A percentile compares a stretch with the other conserved stretches of the same genome.
These are phyloP conservation scores for Leucocoprinus sp. DNA, from an alignment of 768 basidiomycete species.

Conservation along the genomic window DNA sequence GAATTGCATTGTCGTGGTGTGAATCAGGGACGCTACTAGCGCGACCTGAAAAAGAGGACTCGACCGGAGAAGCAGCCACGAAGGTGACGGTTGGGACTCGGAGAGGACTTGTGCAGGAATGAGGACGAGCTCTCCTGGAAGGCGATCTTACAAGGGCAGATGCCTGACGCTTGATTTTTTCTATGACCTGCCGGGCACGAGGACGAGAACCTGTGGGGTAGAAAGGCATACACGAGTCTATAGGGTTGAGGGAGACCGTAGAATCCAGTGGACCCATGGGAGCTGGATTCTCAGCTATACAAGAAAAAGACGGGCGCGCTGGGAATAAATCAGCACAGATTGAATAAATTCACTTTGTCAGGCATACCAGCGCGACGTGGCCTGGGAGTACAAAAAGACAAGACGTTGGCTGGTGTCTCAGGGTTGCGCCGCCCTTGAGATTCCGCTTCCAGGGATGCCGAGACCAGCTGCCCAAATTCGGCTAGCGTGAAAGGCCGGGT, in stretches of 20 bases:
- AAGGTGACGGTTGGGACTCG: conserved; percentile 6
- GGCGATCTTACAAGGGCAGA: conserved; percentile 12
- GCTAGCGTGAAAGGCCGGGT: conserved; percentile 7
- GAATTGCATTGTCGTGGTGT: background rate
- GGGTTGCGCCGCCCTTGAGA: background rate
- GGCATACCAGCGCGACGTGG: background rate
- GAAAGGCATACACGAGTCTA: conserved; percentile 2
- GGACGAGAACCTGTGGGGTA: conserved; percentile 2
- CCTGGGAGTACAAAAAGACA: conserved; percentile 5
- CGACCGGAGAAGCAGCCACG: background rate
- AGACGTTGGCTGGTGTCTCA: background rate
- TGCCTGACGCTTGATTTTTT: conserved; percentile 12
- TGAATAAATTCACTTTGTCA: background rate
- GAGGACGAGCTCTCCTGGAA: background rate
- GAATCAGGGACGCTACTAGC: conserved; percentile 4
- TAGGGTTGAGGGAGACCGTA: conserved; percentile 3
- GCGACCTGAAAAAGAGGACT: background rate
- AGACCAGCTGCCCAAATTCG: conserved; percentile 8
- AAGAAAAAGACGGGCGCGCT: background rate
- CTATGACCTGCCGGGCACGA: conserved; percentile 6
- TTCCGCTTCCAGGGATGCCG: conserved; percentile 4
- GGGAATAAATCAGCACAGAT: background rate
- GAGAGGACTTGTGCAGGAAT: conserved; percentile 3
- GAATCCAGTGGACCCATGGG: conserved; percentile 5
- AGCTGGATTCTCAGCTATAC: conserved; percentile 1